Conservation (phyloP, 176 grass and related monocot genomes). For the Zizania latifolia region DNA sequence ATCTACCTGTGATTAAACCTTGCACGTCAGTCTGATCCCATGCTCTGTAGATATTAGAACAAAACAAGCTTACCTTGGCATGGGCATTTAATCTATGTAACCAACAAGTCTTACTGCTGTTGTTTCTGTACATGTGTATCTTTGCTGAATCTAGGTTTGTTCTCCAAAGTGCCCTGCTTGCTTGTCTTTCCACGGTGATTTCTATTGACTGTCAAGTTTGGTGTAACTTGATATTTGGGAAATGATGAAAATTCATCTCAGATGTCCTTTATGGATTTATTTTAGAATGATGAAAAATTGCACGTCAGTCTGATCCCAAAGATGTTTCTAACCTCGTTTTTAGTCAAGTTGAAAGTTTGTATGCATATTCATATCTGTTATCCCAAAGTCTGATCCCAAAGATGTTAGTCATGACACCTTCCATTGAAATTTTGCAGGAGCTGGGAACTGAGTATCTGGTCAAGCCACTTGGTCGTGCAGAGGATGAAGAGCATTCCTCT, state of each 20-base stretch:
- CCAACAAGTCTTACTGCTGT: too few relatives aligned
- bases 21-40: slow-evolving; percentile 30
- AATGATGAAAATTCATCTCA: slow-evolving; percentile 25
- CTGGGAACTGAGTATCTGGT: slow-evolving; percentile 48
- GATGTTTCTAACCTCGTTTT: not conserved
- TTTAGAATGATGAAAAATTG: slow-evolving; percentile 43
- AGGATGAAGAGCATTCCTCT: slow-evolving; percentile 39
- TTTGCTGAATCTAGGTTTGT: too few relatives aligned
- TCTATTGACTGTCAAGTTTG: not conserved
- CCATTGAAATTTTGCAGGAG: slow-evolving; percentile 17
- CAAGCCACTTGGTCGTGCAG: slow-evolving; percentile 35
- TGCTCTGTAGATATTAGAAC: not conserved
- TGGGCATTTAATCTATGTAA: not conserved
- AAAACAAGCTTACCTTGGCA: not conserved
- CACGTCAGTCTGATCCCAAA: slow-evolving; percentile 56
- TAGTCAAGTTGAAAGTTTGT: not conserved
- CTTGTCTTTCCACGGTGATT: not conserved
- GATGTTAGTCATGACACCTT: not conserved
- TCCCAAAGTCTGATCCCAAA: not conserved
- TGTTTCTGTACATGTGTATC: too few relatives aligned
- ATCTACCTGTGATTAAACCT: slow-evolving; percentile 23
- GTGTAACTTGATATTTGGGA: slow-evolving; percentile 6
- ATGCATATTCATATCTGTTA: not conserved
- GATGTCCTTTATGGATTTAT: slow-evolving; percentile 35
- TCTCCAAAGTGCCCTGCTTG: not conserved